Base-by-base conservation (phyloP, 805 yeast genomes). In the Kluyveromyces lactis region DNA sequence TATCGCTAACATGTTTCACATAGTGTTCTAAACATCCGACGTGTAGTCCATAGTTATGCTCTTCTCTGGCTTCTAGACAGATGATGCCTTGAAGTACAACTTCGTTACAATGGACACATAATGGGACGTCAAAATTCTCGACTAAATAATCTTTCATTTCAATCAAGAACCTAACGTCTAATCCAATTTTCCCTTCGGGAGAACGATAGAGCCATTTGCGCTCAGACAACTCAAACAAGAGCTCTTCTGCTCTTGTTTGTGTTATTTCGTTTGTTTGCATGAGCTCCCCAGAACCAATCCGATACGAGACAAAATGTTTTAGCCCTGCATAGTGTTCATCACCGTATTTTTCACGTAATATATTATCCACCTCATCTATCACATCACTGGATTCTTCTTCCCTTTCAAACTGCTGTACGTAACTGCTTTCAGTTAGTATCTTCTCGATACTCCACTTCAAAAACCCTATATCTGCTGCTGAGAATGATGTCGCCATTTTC, bases 1-100 rank as follows among this genome's bases (percentile, higher is more conserved):
- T 32, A 24, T 45, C 38, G 30, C 52, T 44, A 3, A 53, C 49
- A 41, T 57, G 62, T 5, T 47, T 38, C n/a, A 55, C 31, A 33
- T 53, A 46, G 39, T 58, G 60, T 30, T 52, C 51, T 39, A 52
- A 55, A 38, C 63, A 58, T 29, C 56, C 58, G 4, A 53, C 44
- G 42, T 58, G 63, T 60, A 61, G 57, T 24, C 31, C 41, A 30
- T 30, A 16, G 38, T 44, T 47, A 19, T 8, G 12, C 19, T 34
- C 37, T 26, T 34, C 37, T 4, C 30, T 21, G 16, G 30, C 18
- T 10, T 21, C 16, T 3, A 41, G 47, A 31, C 62, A 55, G 29
- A 47, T 38, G 3, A 53, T 50, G 18, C 63, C 63, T 33, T 50
- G 51, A 9, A 50, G 18, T 11, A 47, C 55, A 8, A 53, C 12